Conservation (phyloP, 257 asterid genomes). For the Striga asiatica region DNA sequence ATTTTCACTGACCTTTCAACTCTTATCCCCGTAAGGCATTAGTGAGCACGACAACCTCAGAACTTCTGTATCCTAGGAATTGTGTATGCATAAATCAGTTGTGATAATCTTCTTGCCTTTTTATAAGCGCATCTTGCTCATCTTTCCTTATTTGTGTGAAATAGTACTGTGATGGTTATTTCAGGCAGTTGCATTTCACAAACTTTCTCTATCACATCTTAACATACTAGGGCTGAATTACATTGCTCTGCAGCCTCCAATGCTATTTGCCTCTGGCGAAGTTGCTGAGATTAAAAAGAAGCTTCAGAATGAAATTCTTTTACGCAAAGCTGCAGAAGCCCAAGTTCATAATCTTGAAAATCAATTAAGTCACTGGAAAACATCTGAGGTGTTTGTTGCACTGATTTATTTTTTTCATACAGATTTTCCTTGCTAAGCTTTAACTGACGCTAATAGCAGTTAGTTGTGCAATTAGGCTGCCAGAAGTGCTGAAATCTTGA, state of each 20-base stretch:
- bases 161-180: no score
- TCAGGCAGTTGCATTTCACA: no score
- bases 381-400: slow-evolving; percentile 42
- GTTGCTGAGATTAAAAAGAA: slow-evolving; percentile 41
- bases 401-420: slow-evolving; percentile 11
- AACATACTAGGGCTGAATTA: not conserved
- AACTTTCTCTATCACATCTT: no score
- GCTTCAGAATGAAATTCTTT: slow-evolving; percentile 50
- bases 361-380: slow-evolving; percentile 48
- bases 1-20: not conserved
- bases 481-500: slow-evolving; percentile 48
- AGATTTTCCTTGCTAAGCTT: slow-evolving; percentile 1
- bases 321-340: slow-evolving; percentile 60
- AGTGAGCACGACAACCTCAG: not conserved
- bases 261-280: slow-evolving; percentile 32
- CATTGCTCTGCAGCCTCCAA: slow-evolving; percentile 30
- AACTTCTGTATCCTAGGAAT: not conserved
- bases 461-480: slow-evolving; percentile 33
- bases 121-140: no score
- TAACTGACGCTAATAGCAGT: slow-evolving; percentile 16
- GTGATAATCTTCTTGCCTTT: no score
- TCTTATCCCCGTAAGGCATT: not conserved
- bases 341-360: slow-evolving; percentile 41
- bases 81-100: no score
- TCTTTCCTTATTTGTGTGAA: no score